Percentiles rank a stretch among this genome's conserved stretches.
Evolutionary conservation across 129 eudicot genomes (phyloP).

Genomic region (Lonicera japonica): DNA sequence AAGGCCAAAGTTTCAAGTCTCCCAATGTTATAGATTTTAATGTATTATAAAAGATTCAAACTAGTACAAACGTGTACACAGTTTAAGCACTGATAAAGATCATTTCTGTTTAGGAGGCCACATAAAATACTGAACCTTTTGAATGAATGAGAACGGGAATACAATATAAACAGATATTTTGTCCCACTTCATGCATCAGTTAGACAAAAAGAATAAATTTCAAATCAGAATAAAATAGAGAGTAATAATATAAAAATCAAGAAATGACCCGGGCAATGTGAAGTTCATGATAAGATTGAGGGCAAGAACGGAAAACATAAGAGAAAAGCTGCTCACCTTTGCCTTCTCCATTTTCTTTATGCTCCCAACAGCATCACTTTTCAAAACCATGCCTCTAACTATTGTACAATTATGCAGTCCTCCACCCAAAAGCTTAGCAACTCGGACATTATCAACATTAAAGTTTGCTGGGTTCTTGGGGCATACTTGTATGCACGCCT

Average conservation of each 20-base stretch:
- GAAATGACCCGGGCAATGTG: not conserved
- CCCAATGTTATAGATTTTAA: no score
- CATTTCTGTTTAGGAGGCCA: not conserved
- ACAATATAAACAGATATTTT: not conserved
- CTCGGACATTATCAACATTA: slow-evolving; percentile 90
- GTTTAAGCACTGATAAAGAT: no score
- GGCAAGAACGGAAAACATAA: not conserved
- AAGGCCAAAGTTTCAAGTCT: no score
- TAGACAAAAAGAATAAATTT: not conserved
- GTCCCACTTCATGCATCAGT: not conserved
- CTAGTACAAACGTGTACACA: no score
- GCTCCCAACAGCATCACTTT: slow-evolving; percentile 80
- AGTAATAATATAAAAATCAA: not conserved
- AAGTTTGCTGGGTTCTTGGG: slow-evolving; percentile 88
- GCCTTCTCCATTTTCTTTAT: slow-evolving; percentile 84
- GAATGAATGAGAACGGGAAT: not conserved
- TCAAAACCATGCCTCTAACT: slow-evolving; percentile 83
- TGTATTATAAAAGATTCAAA: no score
- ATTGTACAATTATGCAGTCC: slow-evolving; percentile 66
- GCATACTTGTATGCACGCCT: slow-evolving; percentile 98
- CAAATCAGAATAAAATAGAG: not conserved
- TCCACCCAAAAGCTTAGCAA: slow-evolving; percentile 92
- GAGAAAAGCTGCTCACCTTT: slow-evolving; percentile 44
- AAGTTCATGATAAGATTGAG: not conserved
- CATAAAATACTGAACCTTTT: not conserved